Evolutionary conservation across 805 yeast species (phyloP), one percentile per base, ranked within the genome.

Genomic region (Debaryomyces castellii): DNA sequence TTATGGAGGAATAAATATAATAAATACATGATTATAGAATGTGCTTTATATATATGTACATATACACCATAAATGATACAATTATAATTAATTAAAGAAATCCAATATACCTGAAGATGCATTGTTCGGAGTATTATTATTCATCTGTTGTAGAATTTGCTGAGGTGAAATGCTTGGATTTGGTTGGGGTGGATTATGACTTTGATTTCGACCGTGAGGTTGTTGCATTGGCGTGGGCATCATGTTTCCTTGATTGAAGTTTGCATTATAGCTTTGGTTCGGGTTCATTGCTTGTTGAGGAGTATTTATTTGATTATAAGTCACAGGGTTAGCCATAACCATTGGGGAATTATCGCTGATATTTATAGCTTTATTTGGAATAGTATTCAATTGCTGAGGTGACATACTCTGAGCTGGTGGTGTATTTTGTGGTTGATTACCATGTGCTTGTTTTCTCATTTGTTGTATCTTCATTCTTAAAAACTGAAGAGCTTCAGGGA

Each of bases 401-500:
- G 38, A 35, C 16, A 35, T 18, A 17, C 24, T 35, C n/a, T 24
- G 30, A 5, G 16, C 21, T 11, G 18, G 40, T 23, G 21, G 21
- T 11, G 40, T 23, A 9, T 24, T 24, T 23, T 23, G 40, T 2
- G 30, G 20, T 20, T 38, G 45, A 23, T 55, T 54, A 17, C 48
- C 54, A 43, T 53, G 60, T 41, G 65, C 65, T 41, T 54, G 63
- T 36, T 64, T 63, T 44, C 60, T 62, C 67, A 70, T 61, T 46
- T 69, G 73, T 37, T 66, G 67, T 40, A 71, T 59, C 63, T 62
- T 75, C 59, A 59, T 52, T 49, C 66, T 73, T 43, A 73, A 56
- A 40, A 62, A 66, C 45, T 69, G 75, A n/a, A 73, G 58, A 1
- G 81, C 81, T 48, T 80, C 83, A 0, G 82, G 83, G 49, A 79